phyloP scores from a whole-genome alignment of 164 flowering plant species.

The Sedum album region DNA sequence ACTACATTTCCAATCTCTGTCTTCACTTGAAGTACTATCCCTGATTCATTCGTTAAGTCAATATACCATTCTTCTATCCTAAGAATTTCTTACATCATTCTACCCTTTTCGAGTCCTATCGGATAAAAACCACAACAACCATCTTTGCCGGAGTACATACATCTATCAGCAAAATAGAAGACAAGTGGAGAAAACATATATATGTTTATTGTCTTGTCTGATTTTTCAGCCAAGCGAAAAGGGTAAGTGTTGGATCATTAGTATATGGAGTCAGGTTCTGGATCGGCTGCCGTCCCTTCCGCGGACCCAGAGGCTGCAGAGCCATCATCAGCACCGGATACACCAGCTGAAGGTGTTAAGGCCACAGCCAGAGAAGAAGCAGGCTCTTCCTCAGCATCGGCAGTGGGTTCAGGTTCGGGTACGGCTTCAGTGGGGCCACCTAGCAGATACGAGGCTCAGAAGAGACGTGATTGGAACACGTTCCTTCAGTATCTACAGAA shows the following conservation, averaged over 20 bases:
- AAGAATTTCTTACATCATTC: not conserved
- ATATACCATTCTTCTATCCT: not conserved
- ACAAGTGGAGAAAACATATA: no score
- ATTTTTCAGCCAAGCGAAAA: no score
- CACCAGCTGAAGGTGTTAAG: not conserved
- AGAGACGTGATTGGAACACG: slow-evolving; percentile 9
- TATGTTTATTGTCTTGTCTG: no score
- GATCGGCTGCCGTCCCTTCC: not conserved
- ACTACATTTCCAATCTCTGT: not conserved
- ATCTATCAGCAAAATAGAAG: no score
- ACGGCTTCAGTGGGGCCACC: slow-evolving; percentile 10
- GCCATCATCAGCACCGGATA: not conserved
- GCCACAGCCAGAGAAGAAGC: not conserved
- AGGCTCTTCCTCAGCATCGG: not conserved
- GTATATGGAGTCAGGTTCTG: not conserved
- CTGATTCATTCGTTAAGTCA: not conserved
- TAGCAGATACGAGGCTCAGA: not conserved
- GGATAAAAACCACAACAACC: not conserved
- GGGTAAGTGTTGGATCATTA: no score
- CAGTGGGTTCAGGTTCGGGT: not conserved
- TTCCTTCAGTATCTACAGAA: slow-evolving; percentile 7
- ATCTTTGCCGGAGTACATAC: not conserved
- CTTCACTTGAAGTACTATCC: not conserved
- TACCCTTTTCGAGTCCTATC: not conserved
- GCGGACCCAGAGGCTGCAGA: not conserved